Evolutionary conservation across 2,329 filamentous ascomycete species (phyloP), one percentile per base, ranked within the genome.

Genomic region (Verruconis gallopava): DNA sequence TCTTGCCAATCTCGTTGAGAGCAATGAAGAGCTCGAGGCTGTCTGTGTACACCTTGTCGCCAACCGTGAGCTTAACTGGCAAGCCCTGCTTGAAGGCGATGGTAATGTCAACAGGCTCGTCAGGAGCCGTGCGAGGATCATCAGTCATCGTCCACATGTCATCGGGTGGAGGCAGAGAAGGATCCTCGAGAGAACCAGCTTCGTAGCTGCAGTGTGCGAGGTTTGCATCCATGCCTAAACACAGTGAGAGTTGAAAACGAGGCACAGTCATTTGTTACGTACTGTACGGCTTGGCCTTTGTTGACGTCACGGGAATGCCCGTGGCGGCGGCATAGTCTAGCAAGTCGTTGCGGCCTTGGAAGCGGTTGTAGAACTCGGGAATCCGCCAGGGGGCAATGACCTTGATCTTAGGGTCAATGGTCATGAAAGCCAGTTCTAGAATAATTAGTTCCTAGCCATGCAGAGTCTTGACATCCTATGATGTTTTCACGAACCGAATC

Each of bases 191-290:
- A 48, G 79, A 79, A 56, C 83, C 83, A 40, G 79, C 79, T 68
- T 93, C 85, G 61, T 91, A 93, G 47, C 66, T 72, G 69, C 78
- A 84, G 64, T 89, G 82, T 43, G 78, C 80, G 52, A 84, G 55
- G 64, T 85, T 83, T 61, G 79, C 76, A 52, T 79, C 33, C 25
- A 30, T 30, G 6, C 9, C 6, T n/a, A n/a, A n/a, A n/a, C n/a
- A n/a, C n/a, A n/a, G n/a, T n/a, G n/a, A n/a, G n/a, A n/a, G n/a
- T n/a, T n/a, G n/a, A n/a, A n/a, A n/a, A n/a, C n/a, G n/a, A n/a
- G n/a, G n/a, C n/a, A n/a, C n/a, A n/a, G n/a, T n/a, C n/a, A 14
- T 14, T 11, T 14, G 21, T 32, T 45, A 75, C 68, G 72, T 73
- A 46, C 71, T 70, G 74, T 75, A 83, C 37, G 77, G 78, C 63